Conservation (phyloP, 2,329 filamentous ascomycete species). For the Fusarium anguioides region DNA sequence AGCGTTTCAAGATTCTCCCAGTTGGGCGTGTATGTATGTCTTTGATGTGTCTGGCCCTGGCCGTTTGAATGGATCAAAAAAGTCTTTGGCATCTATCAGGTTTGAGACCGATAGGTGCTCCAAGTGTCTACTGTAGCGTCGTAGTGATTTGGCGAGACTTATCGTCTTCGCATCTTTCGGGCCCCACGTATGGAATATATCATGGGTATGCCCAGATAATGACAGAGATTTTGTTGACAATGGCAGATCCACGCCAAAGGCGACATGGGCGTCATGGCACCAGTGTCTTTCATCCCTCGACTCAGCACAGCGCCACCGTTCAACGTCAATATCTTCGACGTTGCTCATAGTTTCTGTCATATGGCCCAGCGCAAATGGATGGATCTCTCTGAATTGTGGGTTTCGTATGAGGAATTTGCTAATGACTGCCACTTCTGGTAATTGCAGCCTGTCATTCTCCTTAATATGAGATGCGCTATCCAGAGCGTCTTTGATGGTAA, state of each 20-base stretch:
- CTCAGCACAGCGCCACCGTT: conserved; percentile 5
- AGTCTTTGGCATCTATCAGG: conserved; percentile 19
- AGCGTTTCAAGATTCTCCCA: conserved; percentile 7
- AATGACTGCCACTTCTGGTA: background rate
- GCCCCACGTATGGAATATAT: background rate
- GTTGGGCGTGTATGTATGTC: background rate
- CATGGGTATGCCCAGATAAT: background rate
- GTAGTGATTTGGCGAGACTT: conserved; percentile 1
- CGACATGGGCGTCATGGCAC: background rate
- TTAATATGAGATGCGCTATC: too few relatives aligned
- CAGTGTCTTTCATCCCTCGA: background rate
- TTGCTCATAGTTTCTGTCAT: background rate
- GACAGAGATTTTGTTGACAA: background rate
- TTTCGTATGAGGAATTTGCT: conserved; percentile 11
- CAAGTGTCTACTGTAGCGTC: background rate
- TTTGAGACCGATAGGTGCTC: conserved; percentile 14
- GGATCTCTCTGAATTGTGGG: conserved; percentile 8
- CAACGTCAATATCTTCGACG: background rate
- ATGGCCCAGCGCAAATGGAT: background rate
- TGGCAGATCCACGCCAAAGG: background rate
- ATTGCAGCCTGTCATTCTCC: background rate
- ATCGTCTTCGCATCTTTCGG: background rate
- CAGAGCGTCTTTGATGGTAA: background rate
- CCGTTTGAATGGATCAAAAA: background rate
- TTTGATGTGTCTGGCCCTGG: background rate